Evolutionary conservation across 2,329 filamentous ascomycete genomes (phyloP).

Genomic region (Colletotrichum sp.): DNA sequence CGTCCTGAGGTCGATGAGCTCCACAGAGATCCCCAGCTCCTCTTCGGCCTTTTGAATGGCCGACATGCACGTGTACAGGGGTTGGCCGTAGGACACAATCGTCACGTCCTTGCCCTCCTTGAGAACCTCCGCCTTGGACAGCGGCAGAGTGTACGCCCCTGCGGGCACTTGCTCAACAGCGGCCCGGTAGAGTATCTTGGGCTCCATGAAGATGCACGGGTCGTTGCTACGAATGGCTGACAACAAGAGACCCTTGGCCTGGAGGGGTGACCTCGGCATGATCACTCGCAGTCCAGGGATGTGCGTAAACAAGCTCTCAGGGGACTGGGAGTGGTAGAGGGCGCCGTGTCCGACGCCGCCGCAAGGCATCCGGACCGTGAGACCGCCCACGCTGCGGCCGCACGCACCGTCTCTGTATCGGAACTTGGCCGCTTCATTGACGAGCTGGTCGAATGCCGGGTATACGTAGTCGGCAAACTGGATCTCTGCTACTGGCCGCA

Average conservation of each 20-base stretch:
- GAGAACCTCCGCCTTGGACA: slow-evolving; percentile 85
- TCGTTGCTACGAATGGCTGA: slow-evolving; percentile 81
- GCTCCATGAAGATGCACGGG: slow-evolving; percentile 92
- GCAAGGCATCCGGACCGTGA: slow-evolving; percentile 90
- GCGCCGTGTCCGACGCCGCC: slow-evolving; percentile 90
- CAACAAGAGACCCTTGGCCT: slow-evolving; percentile 87
- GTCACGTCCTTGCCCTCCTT: slow-evolving; percentile 83
- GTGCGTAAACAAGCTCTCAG: slow-evolving; percentile 87
- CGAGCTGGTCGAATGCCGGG: slow-evolving; percentile 91
- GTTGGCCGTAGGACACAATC: slow-evolving; percentile 87
- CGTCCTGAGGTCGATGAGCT: slow-evolving; percentile 87
- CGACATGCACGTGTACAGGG: slow-evolving; percentile 80
- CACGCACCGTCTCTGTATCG: slow-evolving; percentile 73
- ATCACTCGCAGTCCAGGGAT: slow-evolving; percentile 86
- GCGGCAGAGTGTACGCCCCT: slow-evolving; percentile 79
- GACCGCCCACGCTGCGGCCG: slow-evolving; percentile 70
- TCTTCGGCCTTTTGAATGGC: slow-evolving; percentile 79
- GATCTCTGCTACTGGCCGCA: slow-evolving; percentile 92
- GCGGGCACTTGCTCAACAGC: slow-evolving; percentile 90
- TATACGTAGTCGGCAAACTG: slow-evolving; percentile 96
- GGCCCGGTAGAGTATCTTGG: slow-evolving; percentile 90
- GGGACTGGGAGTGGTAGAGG: slow-evolving; percentile 87
- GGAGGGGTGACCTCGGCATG: slow-evolving; percentile 82
- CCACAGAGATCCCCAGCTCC: slow-evolving; percentile 77
- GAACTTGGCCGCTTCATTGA: slow-evolving; percentile 91